Conservation (phyloP, 2,329 filamentous ascomycete genomes). For the Colletotrichum cuscutae region DNA sequence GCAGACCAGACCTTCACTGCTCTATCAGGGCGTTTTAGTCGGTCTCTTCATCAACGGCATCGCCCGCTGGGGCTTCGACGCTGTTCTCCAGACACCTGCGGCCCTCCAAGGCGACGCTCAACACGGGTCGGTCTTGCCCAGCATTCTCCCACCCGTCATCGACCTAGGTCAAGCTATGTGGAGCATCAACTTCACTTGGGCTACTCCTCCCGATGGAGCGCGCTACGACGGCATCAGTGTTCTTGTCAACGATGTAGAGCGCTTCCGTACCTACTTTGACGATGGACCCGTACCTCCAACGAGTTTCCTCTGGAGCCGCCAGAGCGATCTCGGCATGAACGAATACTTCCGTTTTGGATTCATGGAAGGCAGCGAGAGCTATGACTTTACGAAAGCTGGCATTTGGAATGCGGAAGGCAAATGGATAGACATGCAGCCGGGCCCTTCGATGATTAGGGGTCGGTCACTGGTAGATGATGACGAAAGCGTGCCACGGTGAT, state of each 20-base stretch:
- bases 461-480: slow-evolving; percentile 39
- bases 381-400: slow-evolving; percentile 81
- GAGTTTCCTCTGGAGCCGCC: slow-evolving; percentile 69
- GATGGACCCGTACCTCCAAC: slow-evolving; percentile 56
- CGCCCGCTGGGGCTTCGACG: slow-evolving; percentile 92
- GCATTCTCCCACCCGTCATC: slow-evolving; percentile 58
- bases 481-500: slow-evolving; percentile 37
- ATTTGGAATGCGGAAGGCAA: slow-evolving; percentile 72
- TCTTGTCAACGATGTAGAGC: slow-evolving; percentile 86
- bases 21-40: slow-evolving; percentile 90
- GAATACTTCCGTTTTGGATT: slow-evolving; percentile 85
- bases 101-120: slow-evolving; percentile 77
- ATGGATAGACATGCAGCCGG: slow-evolving; percentile 74
- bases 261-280: slow-evolving; percentile 77
- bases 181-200: slow-evolving; percentile 73
- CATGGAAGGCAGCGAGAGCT: slow-evolving; percentile 71
- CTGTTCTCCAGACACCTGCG: slow-evolving; percentile 83
- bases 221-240: slow-evolving; percentile 81
- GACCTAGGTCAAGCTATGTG: slow-evolving; percentile 61
- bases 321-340: slow-evolving; percentile 55
- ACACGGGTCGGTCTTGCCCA: slow-evolving; percentile 70
- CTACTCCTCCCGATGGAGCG: slow-evolving; percentile 51
- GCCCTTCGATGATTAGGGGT: slow-evolving; percentile 60
- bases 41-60: slow-evolving; percentile 95
- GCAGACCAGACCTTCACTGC: slow-evolving; percentile 83